Evolutionary conservation across 768 basidiomycete species (phyloP).

Genomic region (Tremella yokohamensis): DNA sequence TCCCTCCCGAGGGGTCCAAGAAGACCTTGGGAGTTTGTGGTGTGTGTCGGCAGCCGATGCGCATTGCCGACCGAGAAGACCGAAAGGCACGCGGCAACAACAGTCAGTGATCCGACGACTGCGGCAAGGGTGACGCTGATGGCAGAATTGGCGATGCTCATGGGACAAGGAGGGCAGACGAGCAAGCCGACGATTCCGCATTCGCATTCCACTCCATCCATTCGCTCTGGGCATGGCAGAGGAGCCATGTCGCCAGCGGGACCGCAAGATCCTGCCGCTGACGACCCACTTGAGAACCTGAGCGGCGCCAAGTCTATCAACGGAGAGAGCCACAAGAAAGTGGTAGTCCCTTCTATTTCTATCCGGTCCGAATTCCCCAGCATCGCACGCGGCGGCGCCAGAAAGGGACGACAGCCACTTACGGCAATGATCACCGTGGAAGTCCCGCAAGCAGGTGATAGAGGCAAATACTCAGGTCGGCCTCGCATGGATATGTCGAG

Average conservation of each 20-base stretch:
- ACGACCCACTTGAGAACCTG: constrained; percentile 71
- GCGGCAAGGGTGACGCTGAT: constrained; percentile 5
- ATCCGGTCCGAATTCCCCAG: constrained; percentile 88
- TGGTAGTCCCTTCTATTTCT: constrained; percentile 88
- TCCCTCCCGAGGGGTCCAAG: constrained; percentile 61
- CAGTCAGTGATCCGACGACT: constrained; percentile 57
- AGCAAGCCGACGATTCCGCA: constrained; percentile 52
- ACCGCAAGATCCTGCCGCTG: constrained; percentile 65
- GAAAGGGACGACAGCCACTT: constrained; percentile 67
- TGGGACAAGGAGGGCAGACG: constrained; percentile 61
- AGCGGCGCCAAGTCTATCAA: neutral
- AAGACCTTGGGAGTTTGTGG: constrained; percentile 87
- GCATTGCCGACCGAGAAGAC: constrained; percentile 79
- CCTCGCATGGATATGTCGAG: constrained; percentile 8
- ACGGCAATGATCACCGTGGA: constrained; percentile 94
- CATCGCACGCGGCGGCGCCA: constrained; percentile 60
- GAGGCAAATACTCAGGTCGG: constrained; percentile 33
- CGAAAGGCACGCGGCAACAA: constrained; percentile 64
- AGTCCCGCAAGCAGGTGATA: constrained; percentile 58
- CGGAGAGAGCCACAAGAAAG: constrained; percentile 53
- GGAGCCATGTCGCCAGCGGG: constrained; percentile 13
- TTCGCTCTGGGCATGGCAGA: constrained; percentile 23
- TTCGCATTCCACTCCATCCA: constrained; percentile 36
- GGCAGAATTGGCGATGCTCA: constrained; percentile 86
- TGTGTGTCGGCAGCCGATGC: constrained; percentile 95